Evolutionary conservation across 2,329 filamentous ascomycete species (phyloP).

Genomic region (Tolypocladium ophioglossoides): DNA sequence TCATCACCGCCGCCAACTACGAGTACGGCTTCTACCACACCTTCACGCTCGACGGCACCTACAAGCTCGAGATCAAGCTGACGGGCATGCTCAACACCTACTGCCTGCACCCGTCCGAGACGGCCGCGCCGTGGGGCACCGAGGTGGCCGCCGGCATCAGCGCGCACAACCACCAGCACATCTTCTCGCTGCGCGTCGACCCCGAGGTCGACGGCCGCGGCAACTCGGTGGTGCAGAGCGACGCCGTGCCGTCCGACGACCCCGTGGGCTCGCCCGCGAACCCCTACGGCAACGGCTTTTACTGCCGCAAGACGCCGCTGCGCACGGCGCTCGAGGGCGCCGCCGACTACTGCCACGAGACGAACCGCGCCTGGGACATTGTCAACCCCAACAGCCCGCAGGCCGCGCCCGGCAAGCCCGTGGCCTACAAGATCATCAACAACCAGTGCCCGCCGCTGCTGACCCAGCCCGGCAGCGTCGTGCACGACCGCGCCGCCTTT

Average conservation of each 20-base stretch:
- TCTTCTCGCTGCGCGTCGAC: constrained; percentile 57
- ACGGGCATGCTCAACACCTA: constrained; percentile 34
- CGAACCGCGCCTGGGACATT: constrained; percentile 19
- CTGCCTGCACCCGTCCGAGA: constrained; percentile 27
- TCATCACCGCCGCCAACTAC: constrained; percentile 57
- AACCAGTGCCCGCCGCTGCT: constrained; percentile 36
- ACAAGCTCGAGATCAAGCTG: constrained; percentile 45
- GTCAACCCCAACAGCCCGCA: constrained; percentile 31
- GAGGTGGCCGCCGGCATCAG: constrained; percentile 53
- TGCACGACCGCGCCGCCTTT: constrained; percentile 29
- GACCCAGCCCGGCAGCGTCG: constrained; percentile 26
- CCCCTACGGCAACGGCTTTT: constrained; percentile 67
- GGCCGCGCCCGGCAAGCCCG: constrained; percentile 27
- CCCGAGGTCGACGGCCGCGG: constrained; percentile 51
- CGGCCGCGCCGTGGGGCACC: constrained; percentile 41
- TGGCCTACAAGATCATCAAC: constrained; percentile 36
- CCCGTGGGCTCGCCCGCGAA: constrained; percentile 59
- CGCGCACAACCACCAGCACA: constrained; percentile 61
- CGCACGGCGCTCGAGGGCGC: constrained; percentile 11
- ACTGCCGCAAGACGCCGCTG: constrained; percentile 16
- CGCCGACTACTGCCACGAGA: constrained; percentile 16
- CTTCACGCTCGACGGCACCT: constrained; percentile 51
- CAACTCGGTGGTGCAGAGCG: constrained; percentile 60
- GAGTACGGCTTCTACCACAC: constrained; percentile 38
- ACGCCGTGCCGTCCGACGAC: constrained; percentile 50